Evolutionary conservation across 768 basidiomycete genomes (phyloP).

Genomic region (Boletus rubropictus): DNA sequence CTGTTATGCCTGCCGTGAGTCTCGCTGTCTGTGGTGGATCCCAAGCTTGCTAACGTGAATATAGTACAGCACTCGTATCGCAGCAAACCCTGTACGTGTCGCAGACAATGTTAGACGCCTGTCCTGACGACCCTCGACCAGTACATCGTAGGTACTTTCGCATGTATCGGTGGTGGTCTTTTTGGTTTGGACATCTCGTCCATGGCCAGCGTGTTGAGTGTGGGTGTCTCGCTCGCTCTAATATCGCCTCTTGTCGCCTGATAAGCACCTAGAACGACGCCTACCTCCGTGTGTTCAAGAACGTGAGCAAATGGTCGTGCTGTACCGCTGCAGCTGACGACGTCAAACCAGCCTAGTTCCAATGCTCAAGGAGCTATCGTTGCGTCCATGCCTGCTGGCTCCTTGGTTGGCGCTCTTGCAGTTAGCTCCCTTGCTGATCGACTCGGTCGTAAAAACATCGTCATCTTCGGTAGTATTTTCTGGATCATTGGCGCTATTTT

Average conservation of each 20-base stretch:
- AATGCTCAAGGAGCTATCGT: conserved; percentile 66
- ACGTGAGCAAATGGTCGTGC: conserved; percentile 9
- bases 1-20: conserved; percentile 26
- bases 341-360: conserved; percentile 37
- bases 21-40: not conserved
- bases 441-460: conserved; percentile 58
- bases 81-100: conserved; percentile 47
- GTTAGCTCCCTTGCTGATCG: conserved; percentile 60
- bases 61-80: conserved; percentile 52
- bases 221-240: conserved; percentile 21
- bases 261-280: conserved; percentile 22
- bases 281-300: conserved; percentile 23
- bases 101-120: not conserved
- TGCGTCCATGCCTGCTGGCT: conserved; percentile 73
- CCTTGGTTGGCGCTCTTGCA: conserved; percentile 57
- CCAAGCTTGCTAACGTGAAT: conserved; percentile 1
- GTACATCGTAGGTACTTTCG: conserved; percentile 77
- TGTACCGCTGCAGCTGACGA: conserved; percentile 2
- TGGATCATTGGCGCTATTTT: conserved; percentile 71
- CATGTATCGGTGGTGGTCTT: conserved; percentile 75
- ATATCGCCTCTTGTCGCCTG: not conserved
- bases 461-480: conserved; percentile 61
- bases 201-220: conserved; percentile 70
- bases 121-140: conserved; percentile 26
- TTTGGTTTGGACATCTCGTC: conserved; percentile 81